Conservation (phyloP, 2,329 filamentous ascomycete species). For the Aspergillus tubingensis region DNA sequence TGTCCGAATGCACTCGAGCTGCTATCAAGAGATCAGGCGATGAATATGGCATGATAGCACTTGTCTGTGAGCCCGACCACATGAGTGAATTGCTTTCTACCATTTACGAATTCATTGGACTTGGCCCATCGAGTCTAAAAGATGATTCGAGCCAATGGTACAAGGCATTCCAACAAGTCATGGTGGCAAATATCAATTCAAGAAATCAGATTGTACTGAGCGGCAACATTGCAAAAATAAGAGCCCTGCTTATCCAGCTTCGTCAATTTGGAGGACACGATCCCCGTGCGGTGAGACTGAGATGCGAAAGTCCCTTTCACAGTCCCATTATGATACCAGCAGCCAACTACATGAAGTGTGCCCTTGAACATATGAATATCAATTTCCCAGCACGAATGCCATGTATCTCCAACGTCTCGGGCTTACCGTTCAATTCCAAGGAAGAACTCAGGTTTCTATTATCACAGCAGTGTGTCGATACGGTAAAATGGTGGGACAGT, state of each 20-base stretch:
- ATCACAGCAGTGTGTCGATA: conserved; percentile 82
- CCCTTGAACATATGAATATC: conserved; percentile 66
- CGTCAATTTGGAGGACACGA: conserved; percentile 90
- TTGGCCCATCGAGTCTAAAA: conserved; percentile 65
- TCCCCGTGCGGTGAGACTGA: conserved; percentile 80
- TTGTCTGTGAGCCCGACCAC: conserved; percentile 82
- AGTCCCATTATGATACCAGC: conserved; percentile 89
- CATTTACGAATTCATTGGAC: conserved; percentile 76
- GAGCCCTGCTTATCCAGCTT: conserved; percentile 77
- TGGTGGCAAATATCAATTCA: conserved; percentile 91
- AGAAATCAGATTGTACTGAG: conserved; percentile 96
- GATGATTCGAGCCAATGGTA: conserved; percentile 67
- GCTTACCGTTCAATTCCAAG: conserved; percentile 71
- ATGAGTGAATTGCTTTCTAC: conserved; percentile 68
- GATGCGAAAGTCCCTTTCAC: conserved; percentile 88
- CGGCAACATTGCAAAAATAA: conserved; percentile 80
- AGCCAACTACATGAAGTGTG: conserved; percentile 68
- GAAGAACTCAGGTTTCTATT: conserved; percentile 77
- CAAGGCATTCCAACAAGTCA: conserved; percentile 80
- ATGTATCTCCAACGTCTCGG: conserved; percentile 85
- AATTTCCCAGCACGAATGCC: conserved; percentile 74
- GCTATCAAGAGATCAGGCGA: conserved; percentile 70
- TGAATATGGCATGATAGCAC: conserved; percentile 90
- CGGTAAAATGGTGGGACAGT: conserved; percentile 91
- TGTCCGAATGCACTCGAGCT: conserved; percentile 72